Evolutionary conservation across 352 stramenopile species (phyloP).

Genomic region (Peronospora belbahrii): DNA sequence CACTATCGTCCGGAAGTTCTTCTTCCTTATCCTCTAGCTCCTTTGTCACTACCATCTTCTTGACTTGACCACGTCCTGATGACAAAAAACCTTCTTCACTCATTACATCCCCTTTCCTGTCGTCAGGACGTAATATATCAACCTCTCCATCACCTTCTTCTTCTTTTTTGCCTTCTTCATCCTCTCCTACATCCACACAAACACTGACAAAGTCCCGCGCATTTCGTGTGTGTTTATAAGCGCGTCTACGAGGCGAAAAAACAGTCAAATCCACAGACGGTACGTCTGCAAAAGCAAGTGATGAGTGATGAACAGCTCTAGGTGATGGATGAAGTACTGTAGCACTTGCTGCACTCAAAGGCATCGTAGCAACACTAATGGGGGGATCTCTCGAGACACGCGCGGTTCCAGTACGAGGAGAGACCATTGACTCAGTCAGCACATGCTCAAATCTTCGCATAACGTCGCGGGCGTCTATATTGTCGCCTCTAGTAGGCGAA

Average conservation of each 20-base stretch:
- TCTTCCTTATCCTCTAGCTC: conserved; percentile 24
- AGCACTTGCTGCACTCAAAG: background rate
- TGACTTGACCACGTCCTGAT: conserved; percentile 2
- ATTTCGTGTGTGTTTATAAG: conserved; percentile 9
- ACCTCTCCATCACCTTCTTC: conserved; percentile 18
- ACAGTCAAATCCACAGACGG: conserved; percentile 29
- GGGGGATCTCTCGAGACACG: conserved; percentile 9
- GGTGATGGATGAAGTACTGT: conserved; percentile 29
- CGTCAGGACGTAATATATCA: conserved; percentile 13
- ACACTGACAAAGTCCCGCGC: conserved; percentile 3
- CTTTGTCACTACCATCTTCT: conserved; percentile 20
- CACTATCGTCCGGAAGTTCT: conserved; percentile 20
- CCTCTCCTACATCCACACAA: conserved; percentile 23
- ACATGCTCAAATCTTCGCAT: conserved; percentile 17
- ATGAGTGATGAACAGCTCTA: conserved; percentile 55
- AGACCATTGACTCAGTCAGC: conserved; percentile 13
- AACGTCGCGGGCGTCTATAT: conserved; percentile 14
- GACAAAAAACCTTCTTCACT: conserved; percentile 6
- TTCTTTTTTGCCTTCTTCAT: conserved; percentile 36
- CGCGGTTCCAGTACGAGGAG: conserved; percentile 3
- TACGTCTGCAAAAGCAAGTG: conserved; percentile 36
- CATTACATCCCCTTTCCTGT: conserved; percentile 8
- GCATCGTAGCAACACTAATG: conserved; percentile 3
- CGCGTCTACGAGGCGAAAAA: conserved; percentile 56
- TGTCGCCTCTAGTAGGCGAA: conserved; percentile 4